Evolutionary conservation across 2,329 filamentous ascomycete genomes (phyloP), one percentile per base, ranked within the genome.

Genomic region (Zarea fungicola): DNA sequence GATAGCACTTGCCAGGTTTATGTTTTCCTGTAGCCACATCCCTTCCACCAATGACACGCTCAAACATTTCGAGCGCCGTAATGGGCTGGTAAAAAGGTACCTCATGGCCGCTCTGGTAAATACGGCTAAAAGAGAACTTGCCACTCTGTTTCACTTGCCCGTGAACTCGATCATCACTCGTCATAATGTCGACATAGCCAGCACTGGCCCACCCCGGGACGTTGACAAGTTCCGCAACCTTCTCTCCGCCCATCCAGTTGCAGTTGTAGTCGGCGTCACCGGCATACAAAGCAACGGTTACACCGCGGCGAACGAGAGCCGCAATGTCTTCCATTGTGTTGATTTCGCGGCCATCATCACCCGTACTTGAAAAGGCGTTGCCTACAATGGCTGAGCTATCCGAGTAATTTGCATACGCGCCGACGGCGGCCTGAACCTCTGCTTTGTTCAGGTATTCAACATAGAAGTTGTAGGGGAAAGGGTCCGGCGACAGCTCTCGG

Each of bases 81-180:
- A 49, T 70, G 7, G 77, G 78, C 62, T 81, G 77, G 56, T 76
- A 77, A 40, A 71, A 76, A 0, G 77, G 75, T 1, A 79, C 74
- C 52, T 78, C 73, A 56, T 84, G 81, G 2, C 81, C 80, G 10
- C 79, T 70, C 55, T 83, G 74, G 60, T 80, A 83, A 23, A 84
- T 71, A 3, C 81, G 71, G 34, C 75, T 76, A 62, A 84, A 84
- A 11, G 73, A 78, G 52, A 84, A 75, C 55, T 88, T 87, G 6
- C 83, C 85, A 57, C 78, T 84, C 62, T 90, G 85, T 3, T 85
- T 76, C 0, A 87, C 85, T 49, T 79, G 76, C 14, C 85, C 87
- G 34, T 77, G 84, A 60, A 79, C 77, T 65, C 83, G 81, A 6
- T 73, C 71, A 14, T 71, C 73, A 56, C 86, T 84, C 13, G 85